phyloP scores from a whole-genome alignment of 2,329 filamentous ascomycete genomes.

The Talaromyces sp. region DNA sequence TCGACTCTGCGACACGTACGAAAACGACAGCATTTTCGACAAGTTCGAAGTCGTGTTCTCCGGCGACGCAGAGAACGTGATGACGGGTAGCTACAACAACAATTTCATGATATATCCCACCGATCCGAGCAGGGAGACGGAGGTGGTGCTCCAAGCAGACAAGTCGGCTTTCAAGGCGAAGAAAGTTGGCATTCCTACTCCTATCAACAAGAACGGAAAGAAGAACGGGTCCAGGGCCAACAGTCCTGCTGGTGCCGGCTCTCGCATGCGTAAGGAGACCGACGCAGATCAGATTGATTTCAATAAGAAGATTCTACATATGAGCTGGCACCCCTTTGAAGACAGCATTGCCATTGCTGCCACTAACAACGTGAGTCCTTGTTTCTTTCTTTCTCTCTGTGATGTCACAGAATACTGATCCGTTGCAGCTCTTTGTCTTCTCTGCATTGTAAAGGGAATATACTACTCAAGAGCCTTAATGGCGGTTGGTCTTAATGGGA shows the following conservation, averaged over 20 bases:
- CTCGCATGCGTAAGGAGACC: constrained; percentile 97
- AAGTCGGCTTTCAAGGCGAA: constrained; percentile 99
- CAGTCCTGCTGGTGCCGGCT: constrained; percentile 80
- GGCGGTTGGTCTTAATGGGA: neutral
- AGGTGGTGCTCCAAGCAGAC: constrained; percentile 94
- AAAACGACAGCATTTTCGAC: constrained; percentile 99
- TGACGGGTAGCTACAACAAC: constrained; percentile 99
- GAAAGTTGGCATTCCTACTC: constrained; percentile 96
- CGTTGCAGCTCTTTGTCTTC: constrained; percentile 65
- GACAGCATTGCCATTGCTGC: constrained; percentile 99
- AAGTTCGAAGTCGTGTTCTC: constrained; percentile 99
- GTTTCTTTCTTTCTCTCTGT: neutral
- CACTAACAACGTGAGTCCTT: constrained; percentile 86
- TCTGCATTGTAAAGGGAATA: constrained; percentile 55
- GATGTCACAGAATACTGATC: constrained; percentile 9
- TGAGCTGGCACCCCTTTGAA: constrained; percentile 99
- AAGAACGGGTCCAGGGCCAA: constrained; percentile 82
- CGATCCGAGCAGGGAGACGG: constrained; percentile 90
- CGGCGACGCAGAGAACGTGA: constrained; percentile 95
- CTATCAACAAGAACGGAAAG: constrained; percentile 86
- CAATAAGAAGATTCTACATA: constrained; percentile 99
- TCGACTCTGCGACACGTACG: constrained; percentile 93
- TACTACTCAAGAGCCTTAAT: neutral
- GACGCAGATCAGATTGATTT: constrained; percentile 99
- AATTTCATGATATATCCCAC: constrained; percentile 99